A percentile compares a stretch with the other conserved stretches of the same genome.
Conservation (phyloP, 768 basidiomycete genomes). For the Pisolithus orientalis region DNA sequence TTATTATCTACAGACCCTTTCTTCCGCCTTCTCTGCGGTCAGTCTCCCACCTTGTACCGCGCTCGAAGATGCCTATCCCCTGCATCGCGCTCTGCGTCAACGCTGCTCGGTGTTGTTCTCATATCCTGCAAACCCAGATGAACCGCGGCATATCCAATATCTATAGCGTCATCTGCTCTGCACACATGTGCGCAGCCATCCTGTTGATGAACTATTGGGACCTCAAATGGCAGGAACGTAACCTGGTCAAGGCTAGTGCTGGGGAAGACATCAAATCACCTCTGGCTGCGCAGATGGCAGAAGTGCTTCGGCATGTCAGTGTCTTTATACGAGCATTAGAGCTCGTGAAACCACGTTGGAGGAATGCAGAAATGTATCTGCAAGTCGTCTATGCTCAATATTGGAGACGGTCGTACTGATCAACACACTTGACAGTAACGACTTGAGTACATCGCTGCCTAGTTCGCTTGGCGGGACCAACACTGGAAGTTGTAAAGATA, state of each 20-base stretch:
- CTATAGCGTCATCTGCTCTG: slow-evolving; percentile 37
- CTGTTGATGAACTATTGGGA: slow-evolving; percentile 58
- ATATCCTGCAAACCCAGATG: slow-evolving; percentile 51
- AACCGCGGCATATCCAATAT: slow-evolving; percentile 38
- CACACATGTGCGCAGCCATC: slow-evolving; percentile 46
- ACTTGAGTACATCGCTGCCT: slow-evolving; percentile 24
- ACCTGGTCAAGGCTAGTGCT: slow-evolving; percentile 16
- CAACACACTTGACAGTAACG: slow-evolving; percentile 15
- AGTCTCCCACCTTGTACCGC: slow-evolving; percentile 16
- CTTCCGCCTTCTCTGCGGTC: slow-evolving; percentile 37
- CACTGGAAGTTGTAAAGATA: slow-evolving; percentile 10
- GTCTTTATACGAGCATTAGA: slow-evolving; percentile 26
- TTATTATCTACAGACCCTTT: slow-evolving; percentile 68
- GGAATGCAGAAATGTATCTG: slow-evolving; percentile 28
- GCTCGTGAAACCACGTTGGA: slow-evolving; percentile 23
- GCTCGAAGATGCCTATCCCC: slow-evolving; percentile 35
- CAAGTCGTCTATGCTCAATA: slow-evolving; percentile 20
- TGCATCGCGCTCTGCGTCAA: slow-evolving; percentile 53
- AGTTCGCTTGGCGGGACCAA: slow-evolving; percentile 18
- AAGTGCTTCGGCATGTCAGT: slow-evolving; percentile 23
- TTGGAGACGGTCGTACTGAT: slow-evolving; percentile 29
- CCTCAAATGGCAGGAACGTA: slow-evolving; percentile 41
- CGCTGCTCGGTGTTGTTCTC: slow-evolving; percentile 54
- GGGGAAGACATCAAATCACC: slow-evolving; percentile 27
- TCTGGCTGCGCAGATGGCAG: slow-evolving; percentile 22